Evolutionary conservation across 176 grass and related monocot genomes (phyloP), one percentile per base, ranked within the genome.

Genomic region (Cenchrus fungigraminus): DNA sequence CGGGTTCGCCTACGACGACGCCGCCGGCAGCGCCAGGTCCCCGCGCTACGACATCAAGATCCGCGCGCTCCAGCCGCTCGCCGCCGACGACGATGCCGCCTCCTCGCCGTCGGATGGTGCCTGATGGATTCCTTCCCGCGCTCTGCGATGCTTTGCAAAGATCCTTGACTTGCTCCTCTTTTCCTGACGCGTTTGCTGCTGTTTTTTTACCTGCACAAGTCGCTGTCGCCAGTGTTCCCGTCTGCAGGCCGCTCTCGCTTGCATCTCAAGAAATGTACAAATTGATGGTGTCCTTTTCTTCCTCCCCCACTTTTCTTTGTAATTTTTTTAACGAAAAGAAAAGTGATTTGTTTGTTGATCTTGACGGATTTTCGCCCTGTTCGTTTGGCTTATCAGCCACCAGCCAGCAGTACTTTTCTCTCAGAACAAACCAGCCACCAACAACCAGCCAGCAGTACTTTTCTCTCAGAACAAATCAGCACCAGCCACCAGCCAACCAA

Each of bases 41-140:
- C 73, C 73, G 11, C 71, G 77, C 0, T 92, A 85, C 81, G 61
- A 85, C 76, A 85, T 92, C 76, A 87, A 46, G 77, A 89, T 92
- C 68, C 59, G 84, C 4, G 72, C 77, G 3, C 82, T 92, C 40
- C 91, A 89, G 14, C 91, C 87, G 0, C 68, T 83, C n/a, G 2
- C 0, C 46, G 45, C 32, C 62, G 57, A 2, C 17, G 6, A 53
- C 47, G 25, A 0, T 25, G 4, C 20, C 28, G 29, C 13, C 3
- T 4, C 34, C 10, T 9, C 55, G 16, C 2, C 74, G 34, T 6
- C 17, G 19, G 6, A 22, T 1, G 62, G 9, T 16, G 73, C 34
- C 16, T 55, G 73, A 42, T 5, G 40, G 4, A 4, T 4, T 67
- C 16, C 65, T 16, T 37, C 65, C 32, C 28, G 28, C 37, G 37